phyloP scores from a whole-genome alignment of 257 asterid genomes.

The Mitragyna speciosa region DNA sequence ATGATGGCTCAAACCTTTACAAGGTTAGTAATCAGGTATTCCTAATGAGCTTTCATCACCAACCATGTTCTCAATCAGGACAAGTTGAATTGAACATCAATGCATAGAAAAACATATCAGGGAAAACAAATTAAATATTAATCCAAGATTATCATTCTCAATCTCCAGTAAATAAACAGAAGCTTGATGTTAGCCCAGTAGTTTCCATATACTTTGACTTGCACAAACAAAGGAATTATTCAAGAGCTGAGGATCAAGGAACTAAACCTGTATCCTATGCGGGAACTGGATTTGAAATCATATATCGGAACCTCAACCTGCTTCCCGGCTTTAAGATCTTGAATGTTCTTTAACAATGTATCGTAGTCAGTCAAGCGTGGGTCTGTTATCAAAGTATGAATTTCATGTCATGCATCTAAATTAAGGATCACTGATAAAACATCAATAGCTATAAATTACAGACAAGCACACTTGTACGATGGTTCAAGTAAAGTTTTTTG shows the following conservation, averaged over 20 bases:
- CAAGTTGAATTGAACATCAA: background rate
- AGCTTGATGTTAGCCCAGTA: background rate
- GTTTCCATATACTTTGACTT: conserved; percentile 1
- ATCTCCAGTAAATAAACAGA: background rate
- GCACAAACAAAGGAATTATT: background rate
- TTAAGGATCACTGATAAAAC: background rate
- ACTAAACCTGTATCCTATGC: conserved; percentile 83
- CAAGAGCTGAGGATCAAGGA: conserved; percentile 17
- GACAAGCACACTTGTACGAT: background rate
- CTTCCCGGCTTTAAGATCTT: conserved; percentile 81
- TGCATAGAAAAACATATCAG: background rate
- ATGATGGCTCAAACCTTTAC: background rate
- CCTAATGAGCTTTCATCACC: background rate
- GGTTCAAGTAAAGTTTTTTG: background rate
- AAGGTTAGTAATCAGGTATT: background rate
- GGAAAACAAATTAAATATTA: background rate
- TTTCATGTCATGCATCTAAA: background rate
- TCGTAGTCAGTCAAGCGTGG: conserved; percentile 98
- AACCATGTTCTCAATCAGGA: background rate
- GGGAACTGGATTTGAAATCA: conserved; percentile 96
- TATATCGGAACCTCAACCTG: conserved; percentile 82
- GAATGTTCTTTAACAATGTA: conserved; percentile 76
- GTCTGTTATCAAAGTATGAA: conserved; percentile 44
- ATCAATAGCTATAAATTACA: background rate
- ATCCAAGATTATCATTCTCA: background rate